Conservation (phyloP, 2,329 filamentous ascomycete genomes). For the Ascochyta rabiei region DNA sequence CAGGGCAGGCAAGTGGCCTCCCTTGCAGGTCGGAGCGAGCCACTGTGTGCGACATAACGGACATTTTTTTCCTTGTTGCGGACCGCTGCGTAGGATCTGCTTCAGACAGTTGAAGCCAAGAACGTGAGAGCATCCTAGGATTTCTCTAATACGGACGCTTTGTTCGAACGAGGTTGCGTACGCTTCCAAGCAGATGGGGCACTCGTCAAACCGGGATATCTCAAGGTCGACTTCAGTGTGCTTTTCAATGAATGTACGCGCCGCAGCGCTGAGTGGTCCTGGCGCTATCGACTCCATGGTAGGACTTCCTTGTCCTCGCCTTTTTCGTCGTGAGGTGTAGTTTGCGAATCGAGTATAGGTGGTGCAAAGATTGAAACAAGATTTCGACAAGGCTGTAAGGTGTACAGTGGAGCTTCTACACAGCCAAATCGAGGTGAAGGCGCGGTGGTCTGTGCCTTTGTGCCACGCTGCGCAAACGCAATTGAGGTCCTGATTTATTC, state of each 20-base stretch:
- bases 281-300: neutral
- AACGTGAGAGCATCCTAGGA: conserved; percentile 22
- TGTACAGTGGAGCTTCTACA: neutral
- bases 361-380: neutral
- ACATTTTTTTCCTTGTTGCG: conserved; percentile 23
- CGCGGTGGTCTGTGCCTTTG: neutral
- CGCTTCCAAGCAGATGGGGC: conserved; percentile 29
- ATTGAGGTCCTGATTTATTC: neutral
- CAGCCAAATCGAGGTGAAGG: neutral
- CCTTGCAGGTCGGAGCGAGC: conserved; percentile 4
- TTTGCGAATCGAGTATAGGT: neutral
- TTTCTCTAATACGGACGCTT: conserved; percentile 19
- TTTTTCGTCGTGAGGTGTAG: neutral
- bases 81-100: conserved; percentile 11
- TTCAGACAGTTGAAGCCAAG: conserved; percentile 23
- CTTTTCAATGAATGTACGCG: neutral
- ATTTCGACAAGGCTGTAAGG: neutral
- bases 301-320: neutral
- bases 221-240: conserved; percentile 1
- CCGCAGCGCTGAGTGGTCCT: neutral
- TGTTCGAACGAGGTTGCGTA: conserved; percentile 13
- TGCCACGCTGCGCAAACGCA: neutral
- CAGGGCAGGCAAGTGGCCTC: neutral
- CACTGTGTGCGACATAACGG: conserved; percentile 32
- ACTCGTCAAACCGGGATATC: conserved; percentile 13